A percentile compares a stretch with the other conserved stretches of the same genome.
Evolutionary conservation across 371 early-diverging fungal species (phyloP).

Genomic region (Rhizopus microsporus): DNA sequence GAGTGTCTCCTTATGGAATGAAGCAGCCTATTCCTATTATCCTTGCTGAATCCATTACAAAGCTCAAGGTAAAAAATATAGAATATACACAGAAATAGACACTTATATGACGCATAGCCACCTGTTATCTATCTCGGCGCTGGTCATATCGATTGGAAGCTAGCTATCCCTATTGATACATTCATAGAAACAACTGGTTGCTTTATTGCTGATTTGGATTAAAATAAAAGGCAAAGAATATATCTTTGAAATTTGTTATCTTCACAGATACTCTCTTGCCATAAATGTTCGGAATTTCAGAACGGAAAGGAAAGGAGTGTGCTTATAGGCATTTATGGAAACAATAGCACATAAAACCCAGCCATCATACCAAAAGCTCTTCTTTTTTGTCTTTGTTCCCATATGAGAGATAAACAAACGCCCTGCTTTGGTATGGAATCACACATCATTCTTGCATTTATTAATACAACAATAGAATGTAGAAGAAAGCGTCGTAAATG

Average conservation of each 20-base stretch:
- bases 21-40: conserved; percentile 61
- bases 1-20: conserved; percentile 71
- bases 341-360: no score
- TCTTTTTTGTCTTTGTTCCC: no score
- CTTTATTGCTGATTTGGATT: conserved; percentile 63
- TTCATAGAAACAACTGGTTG: conserved; percentile 65
- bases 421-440: conserved; percentile 19
- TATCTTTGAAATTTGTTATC: no score
- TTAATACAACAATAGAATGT: conserved; percentile 11
- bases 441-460: background rate
- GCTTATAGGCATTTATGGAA: no score
- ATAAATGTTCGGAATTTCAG: no score
- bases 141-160: conserved; percentile 89
- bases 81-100: background rate
- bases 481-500: conserved; percentile 22
- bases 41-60: conserved; percentile 58
- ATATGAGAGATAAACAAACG: conserved; percentile 8
- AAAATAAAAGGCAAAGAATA: no score
- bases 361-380: no score
- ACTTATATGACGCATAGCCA: conserved; percentile 46
- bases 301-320: no score
- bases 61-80: conserved; percentile 48
- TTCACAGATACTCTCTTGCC: no score
- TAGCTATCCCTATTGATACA: conserved; percentile 66
- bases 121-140: conserved; percentile 83